Evolutionary conservation across 306 rosid species (phyloP).

Genomic region (Acacia crassicarpa): DNA sequence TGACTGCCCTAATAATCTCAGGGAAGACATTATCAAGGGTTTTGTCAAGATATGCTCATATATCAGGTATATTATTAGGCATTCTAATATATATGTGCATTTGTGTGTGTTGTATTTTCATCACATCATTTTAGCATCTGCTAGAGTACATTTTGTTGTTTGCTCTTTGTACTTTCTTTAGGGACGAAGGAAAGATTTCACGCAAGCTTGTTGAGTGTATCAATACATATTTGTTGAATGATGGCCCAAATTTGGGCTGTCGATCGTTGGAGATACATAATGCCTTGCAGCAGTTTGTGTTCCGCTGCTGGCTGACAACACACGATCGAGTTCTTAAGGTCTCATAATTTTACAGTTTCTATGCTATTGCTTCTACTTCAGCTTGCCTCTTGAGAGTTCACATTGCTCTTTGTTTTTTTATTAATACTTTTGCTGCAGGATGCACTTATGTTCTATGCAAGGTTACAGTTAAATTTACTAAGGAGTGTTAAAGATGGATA

Average conservation of each 20-base stretch:
- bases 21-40: constrained; percentile 63
- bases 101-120: neutral
- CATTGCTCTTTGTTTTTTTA: neutral
- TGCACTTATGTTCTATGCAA: constrained; percentile 69
- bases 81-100: neutral
- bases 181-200: constrained; percentile 87
- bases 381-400: neutral
- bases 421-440: constrained; percentile 57
- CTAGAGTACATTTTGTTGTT: constrained; percentile 20
- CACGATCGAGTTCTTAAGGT: constrained; percentile 95
- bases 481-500: constrained; percentile 65
- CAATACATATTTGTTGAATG: constrained; percentile 77
- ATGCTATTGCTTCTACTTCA: constrained; percentile 18
- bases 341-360: constrained; percentile 23
- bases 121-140: constrained; percentile 20
- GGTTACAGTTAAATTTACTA: constrained; percentile 69
- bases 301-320: constrained; percentile 79
- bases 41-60: constrained; percentile 61
- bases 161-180: constrained; percentile 39
- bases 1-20: constrained; percentile 65
- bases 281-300: constrained; percentile 73
- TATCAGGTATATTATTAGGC: constrained; percentile 57
- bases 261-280: constrained; percentile 69
- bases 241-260: constrained; percentile 84
- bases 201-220: constrained; percentile 91